Evolutionary conservation across 108 stramenopile genomes (phyloP).

Genomic region (Parmales sp.): DNA sequence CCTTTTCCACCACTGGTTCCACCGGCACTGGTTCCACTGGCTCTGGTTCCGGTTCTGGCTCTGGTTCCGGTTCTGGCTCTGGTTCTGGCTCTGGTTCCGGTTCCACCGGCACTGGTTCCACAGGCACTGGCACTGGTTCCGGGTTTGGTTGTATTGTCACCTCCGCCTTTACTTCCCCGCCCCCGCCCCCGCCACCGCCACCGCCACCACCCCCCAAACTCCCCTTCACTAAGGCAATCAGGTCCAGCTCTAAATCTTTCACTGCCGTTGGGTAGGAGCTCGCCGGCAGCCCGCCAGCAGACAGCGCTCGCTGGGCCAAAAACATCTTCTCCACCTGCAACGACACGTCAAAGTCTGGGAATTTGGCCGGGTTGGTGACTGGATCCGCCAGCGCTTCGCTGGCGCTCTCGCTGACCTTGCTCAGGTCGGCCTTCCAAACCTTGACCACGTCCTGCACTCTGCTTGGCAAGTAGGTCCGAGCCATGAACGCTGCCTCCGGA

Average conservation of each 20-base stretch:
- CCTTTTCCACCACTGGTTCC: constrained; percentile 15
- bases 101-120: background rate
- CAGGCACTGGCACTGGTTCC: background rate
- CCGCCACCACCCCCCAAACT: constrained; percentile 35
- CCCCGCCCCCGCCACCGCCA: background rate
- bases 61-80: constrained; percentile 33
- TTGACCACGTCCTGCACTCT: constrained; percentile 74
- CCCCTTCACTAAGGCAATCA: constrained; percentile 70
- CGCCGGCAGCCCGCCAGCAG: constrained; percentile 55
- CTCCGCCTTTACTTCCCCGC: background rate
- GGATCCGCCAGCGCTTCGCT: constrained; percentile 83
- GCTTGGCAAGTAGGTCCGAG: constrained; percentile 91
- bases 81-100: background rate
- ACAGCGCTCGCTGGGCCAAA: constrained; percentile 54
- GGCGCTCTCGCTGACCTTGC: constrained; percentile 68
- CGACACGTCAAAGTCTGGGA: constrained; percentile 79
- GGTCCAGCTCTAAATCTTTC: constrained; percentile 75
- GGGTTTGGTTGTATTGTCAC: background rate
- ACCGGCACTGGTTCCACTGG: constrained; percentile 16
- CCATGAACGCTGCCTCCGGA: constrained; percentile 97
- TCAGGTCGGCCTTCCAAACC: constrained; percentile 85
- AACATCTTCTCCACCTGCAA: constrained; percentile 87
- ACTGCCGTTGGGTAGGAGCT: constrained; percentile 70
- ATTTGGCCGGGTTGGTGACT: constrained; percentile 64
- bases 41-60: constrained; percentile 9